Evolutionary conservation across 257 asterid species (phyloP), one percentile per base, ranked within the genome.

Genomic region (Salvia hispanica): DNA sequence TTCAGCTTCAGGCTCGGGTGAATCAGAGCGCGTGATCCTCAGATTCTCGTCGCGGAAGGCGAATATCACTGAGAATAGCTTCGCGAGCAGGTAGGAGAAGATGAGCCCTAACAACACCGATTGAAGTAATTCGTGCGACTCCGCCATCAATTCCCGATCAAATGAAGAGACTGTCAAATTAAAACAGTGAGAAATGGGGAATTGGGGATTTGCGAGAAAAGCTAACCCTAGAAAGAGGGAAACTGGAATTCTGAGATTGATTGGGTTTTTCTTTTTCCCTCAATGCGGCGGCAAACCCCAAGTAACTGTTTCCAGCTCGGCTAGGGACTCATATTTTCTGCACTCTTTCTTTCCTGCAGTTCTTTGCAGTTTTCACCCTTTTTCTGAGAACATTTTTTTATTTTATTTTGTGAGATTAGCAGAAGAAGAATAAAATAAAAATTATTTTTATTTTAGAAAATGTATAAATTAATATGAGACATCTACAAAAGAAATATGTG

Each of bases 31-130:
- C 40, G 91, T 67, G 83, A 94, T 76, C 2, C 96, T 85, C 72
- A 89, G 98, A 72, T 91, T 94, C 33, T 83, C 95, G 5, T 91
- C 90, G 33, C 96, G 99, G 78, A 94, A 91, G 73, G 96, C 81
- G 82, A 94, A 88, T 68, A 94, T 82, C 13, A 94, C 73, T 18
- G 98, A 82, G 61, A 94, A 91, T 33, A 91, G 96, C 80, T 91
- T 91, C 33, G 98, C 98, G 57, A 94, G 91, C 58, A 94, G 82
- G 79, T 76, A 94, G 2, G 99, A 94, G 87, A 89, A 94, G 28
- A 94, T 45, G 42, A 87, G 5, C 47, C 96, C 99, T 68, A 94
- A 37, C 46, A 94, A 3, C 10, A 89, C 76, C 53, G 99, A 88
- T 70, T 91, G 96, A 36, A 78, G 42, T 36, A 76, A 54, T 51